Evolutionary conservation across 164 flowering plant species (phyloP).

Genomic region (Berberis thunbergii): DNA sequence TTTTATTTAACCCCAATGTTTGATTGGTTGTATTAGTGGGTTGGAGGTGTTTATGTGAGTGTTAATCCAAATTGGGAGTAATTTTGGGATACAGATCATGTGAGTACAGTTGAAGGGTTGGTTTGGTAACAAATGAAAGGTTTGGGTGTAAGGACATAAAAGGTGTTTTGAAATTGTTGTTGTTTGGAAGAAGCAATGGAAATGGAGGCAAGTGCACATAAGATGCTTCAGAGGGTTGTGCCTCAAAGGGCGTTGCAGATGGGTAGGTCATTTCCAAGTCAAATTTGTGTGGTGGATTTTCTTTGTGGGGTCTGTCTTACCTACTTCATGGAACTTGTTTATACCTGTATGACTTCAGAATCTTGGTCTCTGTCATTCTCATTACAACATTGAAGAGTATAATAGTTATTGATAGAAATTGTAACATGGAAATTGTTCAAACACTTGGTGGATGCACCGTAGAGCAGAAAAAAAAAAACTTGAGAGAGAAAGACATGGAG

Average conservation of each 20-base stretch:
- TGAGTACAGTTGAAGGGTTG: conserved; percentile 9
- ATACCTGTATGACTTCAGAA: no score
- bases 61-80: no score
- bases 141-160: background rate
- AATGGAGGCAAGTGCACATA: conserved; percentile 39
- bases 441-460: no score
- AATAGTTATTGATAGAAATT: no score
- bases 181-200: background rate
- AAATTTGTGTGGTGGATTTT: conserved; percentile 79
- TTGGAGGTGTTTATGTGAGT: no score
- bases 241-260: conserved; percentile 77
- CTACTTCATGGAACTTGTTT: conserved; percentile 17
- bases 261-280: conserved; percentile 79
- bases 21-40: no score
- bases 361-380: no score
- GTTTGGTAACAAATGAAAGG: background rate
- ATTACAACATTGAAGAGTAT: no score
- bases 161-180: background rate
- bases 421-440: no score
- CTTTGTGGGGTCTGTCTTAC: conserved; percentile 78
- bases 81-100: background rate
- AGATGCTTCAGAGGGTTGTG: conserved; percentile 62
- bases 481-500: no score
- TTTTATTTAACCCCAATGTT: no score
- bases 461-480: no score